These are phyloP conservation scores for Hortaea werneckii DNA, from an alignment of 2,329 filamentous ascomycete genomes.

Conservation along the genomic window DNA sequence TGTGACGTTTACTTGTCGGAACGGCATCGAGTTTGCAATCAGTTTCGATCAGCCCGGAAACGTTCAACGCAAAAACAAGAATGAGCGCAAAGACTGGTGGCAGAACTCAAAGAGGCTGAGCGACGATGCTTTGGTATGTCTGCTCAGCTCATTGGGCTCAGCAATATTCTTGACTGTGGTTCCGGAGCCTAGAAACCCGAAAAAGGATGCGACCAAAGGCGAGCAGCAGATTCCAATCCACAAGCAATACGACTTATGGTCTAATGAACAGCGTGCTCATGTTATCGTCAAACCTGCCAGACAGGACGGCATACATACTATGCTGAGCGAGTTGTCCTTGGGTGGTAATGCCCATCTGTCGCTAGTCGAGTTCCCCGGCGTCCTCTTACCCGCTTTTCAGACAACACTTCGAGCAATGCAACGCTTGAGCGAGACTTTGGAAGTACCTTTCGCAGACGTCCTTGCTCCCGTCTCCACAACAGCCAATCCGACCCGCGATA, in stretches of 20 bases:
- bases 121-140: conserved; percentile 41
- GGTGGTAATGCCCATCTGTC: conserved; percentile 4
- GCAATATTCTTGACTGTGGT: conserved; percentile 22
- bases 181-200: no score
- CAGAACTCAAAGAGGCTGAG: conserved; percentile 38
- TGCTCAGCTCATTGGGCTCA: conserved; percentile 30
- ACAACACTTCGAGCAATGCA: conserved; percentile 49
- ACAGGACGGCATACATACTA: no score
- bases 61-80: no score
- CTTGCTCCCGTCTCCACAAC: background rate
- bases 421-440: conserved; percentile 39
- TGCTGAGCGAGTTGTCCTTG: no score
- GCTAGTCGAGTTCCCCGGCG: conserved; percentile 53
- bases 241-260: no score
- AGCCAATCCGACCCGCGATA: background rate
- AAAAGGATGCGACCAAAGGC: no score
- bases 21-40: no score
- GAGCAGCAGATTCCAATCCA: no score
- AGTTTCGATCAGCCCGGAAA: conserved; percentile 44
- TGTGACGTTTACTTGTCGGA: no score
- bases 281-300: no score
- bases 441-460: conserved; percentile 47
- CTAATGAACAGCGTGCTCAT: no score
- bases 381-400: conserved; percentile 49
- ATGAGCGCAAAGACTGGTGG: conserved; percentile 46